Conservation (phyloP, 2,329 filamentous ascomycete genomes). For the Penicillium sp. region DNA sequence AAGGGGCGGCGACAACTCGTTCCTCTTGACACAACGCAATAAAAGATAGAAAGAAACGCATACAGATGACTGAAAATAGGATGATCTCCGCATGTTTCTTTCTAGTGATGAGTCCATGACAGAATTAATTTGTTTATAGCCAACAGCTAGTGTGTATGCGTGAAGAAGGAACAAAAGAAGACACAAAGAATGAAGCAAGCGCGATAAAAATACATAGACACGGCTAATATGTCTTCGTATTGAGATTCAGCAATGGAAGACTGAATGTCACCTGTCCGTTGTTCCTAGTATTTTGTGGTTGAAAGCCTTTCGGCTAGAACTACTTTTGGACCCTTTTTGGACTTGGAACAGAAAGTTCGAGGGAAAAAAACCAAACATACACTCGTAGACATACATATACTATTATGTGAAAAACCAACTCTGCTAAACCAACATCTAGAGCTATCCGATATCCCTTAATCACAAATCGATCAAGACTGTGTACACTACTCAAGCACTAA, state of each 20-base stretch:
- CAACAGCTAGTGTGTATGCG: conserved; percentile 7
- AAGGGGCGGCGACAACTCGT: conserved; percentile 2
- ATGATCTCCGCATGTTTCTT: conserved; percentile 15
- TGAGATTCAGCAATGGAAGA: not conserved
- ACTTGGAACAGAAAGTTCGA: not conserved
- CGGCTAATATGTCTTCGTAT: not conserved
- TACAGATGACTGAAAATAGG: conserved; percentile 14
- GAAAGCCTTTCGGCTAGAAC: not conserved
- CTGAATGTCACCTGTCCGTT: not conserved
- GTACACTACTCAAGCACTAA: not conserved
- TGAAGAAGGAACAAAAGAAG: conserved; percentile 1
- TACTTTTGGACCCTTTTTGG: not conserved
- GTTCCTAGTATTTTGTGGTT: not conserved
- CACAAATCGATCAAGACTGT: no score
- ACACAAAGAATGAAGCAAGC: not conserved
- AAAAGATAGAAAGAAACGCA: conserved; percentile 21
- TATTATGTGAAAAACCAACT: not conserved
- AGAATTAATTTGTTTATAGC: conserved; percentile 22
- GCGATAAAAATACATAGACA: not conserved
- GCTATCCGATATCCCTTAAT: no score
- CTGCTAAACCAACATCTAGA: not conserved
- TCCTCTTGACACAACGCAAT: conserved; percentile 16
- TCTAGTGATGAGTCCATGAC: conserved; percentile 21
- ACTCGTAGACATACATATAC: conserved; percentile 10
- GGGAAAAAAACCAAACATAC: conserved; percentile 2